Evolutionary conservation across 139 green algal genomes (phyloP).

Genomic region (Bryopsis sp.): DNA sequence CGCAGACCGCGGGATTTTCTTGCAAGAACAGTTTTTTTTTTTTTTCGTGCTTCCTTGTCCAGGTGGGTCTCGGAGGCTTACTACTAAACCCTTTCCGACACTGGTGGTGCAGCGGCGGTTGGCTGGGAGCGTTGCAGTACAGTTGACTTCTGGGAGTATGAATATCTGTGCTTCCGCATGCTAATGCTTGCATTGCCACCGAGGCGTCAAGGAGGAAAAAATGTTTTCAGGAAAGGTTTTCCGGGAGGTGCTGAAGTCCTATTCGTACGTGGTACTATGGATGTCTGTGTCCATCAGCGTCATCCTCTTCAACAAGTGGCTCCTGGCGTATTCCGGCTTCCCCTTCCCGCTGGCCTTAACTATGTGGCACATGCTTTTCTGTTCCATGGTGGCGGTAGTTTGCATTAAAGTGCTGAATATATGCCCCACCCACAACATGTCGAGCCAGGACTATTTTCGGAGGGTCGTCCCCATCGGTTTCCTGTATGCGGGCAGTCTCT

Average conservation of each 20-base stretch:
- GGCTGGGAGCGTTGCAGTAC: too few species aligned
- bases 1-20: too few species aligned
- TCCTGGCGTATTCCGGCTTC: slow-evolving; percentile 78
- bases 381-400: slow-evolving; percentile 54
- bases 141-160: too few species aligned
- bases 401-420: slow-evolving; percentile 49
- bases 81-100: too few species aligned
- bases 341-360: slow-evolving; percentile 84
- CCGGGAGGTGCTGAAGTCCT: slow-evolving; percentile 38
- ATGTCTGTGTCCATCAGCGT: slow-evolving; percentile 63
- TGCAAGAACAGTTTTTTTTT: too few species aligned
- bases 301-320: slow-evolving; percentile 94
- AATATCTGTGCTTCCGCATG: too few species aligned
- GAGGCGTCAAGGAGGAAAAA: too few species aligned
- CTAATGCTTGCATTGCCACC: too few species aligned
- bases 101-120: too few species aligned
- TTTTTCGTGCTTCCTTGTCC: too few species aligned
- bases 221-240: too few species aligned
- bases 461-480: slow-evolving; percentile 60
- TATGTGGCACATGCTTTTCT: slow-evolving; percentile 87
- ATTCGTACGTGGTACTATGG: slow-evolving; percentile 71
- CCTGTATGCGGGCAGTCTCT: slow-evolving; percentile 84
- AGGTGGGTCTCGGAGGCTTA: too few species aligned
- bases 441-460: slow-evolving; percentile 47
- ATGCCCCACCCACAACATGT: slow-evolving; percentile 65